Conservation (phyloP, 225 moss, liverwort and hornwort genomes). For the Straminergon stramineum region DNA sequence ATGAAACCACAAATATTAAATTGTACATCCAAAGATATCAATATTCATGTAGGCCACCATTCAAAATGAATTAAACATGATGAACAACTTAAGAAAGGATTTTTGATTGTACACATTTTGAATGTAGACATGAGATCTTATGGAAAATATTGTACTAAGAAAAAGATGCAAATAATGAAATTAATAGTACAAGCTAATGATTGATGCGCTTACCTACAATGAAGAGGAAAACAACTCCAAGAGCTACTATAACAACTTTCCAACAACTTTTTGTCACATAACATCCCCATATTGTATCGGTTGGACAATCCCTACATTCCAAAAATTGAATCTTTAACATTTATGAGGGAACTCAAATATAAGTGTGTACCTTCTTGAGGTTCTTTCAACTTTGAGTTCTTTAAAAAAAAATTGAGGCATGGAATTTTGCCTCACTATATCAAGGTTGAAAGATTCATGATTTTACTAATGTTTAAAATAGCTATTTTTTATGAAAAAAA, state of each 20-base stretch:
- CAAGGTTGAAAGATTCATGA: neutral
- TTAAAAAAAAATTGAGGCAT: neutral
- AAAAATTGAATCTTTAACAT: neutral
- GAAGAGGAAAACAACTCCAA: slow-evolving; percentile 6
- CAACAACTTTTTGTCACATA: slow-evolving; percentile 24
- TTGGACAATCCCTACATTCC: slow-evolving; percentile 1
- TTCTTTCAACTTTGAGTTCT: neutral
- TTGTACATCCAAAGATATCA: neutral
- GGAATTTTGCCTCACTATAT: neutral
- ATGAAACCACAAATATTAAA: neutral
- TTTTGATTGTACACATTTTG: neutral
- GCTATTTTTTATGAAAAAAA: neutral
- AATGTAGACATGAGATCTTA: neutral
- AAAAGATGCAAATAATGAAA: neutral
- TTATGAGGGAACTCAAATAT: too few species aligned
- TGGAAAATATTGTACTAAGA: neutral
- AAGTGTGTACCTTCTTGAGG: rapidly evolving
- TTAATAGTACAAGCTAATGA: too few species aligned
- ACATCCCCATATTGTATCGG: slow-evolving; percentile 4
- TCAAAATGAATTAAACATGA: neutral
- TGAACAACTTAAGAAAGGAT: neutral
- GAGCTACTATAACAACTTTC: slow-evolving; percentile 22
- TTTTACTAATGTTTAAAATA: neutral
- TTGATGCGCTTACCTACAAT: neutral
- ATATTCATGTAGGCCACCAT: neutral